Base-by-base conservation (phyloP, 306 rosid genomes). In the Trifolium subterraneum region DNA sequence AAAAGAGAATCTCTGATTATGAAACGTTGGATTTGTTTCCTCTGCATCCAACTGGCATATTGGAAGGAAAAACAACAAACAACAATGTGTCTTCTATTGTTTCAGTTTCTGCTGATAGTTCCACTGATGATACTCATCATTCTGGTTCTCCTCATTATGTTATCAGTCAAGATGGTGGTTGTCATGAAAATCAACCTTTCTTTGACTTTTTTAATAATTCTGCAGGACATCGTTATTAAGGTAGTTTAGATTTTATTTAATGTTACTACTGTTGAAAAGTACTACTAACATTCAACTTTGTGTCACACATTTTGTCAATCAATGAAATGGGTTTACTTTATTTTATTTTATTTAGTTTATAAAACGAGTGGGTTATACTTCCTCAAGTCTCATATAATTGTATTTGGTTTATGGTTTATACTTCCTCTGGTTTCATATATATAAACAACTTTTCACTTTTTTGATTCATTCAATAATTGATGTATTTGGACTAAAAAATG, bases 11-110 rank as follows among this genome's bases (percentile, higher is more conserved):
- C 59, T 7, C 58, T 10, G 74, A 68, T 50, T 22, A 52, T 54
- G 84, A 88, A 79, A 94, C 98, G 11, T 84, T 91, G 77, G 44
- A 90, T 9, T 85, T 94, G 10, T 94, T 94, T 81, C 98, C 97
- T 36, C 58, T 90, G 64, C 88, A 86, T 23, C 97, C 98, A 66
- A 88, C 97, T 12, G 91, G 96, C 12, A 76, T 85, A 70, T 70
- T 91, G 58, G 83, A 77, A 73, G 86, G 70, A 1, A 83, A 63
- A 83, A 8, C 41, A 52, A 65, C 41, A 52, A 58, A 56, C 13
- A 54, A 70, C 12, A 66, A 78, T 73, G 47, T 70, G 61, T 12
- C 81, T 69, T 77, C 68, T 45, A 70, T 48, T 54, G 36, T 27
- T 70, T 74, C 84, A 41, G 36, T 71, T 38, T 68, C 79, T 59